phyloP scores from a whole-genome alignment of 176 grass and related monocot species.

The Oryza nivara region DNA sequence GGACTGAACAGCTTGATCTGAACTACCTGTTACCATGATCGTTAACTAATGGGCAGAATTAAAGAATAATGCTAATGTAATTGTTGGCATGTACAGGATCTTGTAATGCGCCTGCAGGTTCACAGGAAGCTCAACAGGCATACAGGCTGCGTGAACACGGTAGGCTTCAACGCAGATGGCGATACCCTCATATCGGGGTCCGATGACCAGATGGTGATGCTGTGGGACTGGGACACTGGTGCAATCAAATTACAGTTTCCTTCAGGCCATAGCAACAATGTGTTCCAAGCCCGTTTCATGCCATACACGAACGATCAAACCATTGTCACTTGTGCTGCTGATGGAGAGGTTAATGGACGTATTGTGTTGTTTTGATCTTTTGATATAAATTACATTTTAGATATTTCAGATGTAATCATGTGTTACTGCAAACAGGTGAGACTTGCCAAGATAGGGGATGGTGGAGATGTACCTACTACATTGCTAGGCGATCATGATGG shows the following conservation, averaged over 20 bases:
- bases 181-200: conserved; percentile 74
- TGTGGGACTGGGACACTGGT: conserved; percentile 81
- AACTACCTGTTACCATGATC: not conserved
- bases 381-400: not conserved
- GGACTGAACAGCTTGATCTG: not conserved
- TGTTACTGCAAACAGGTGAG: conserved; percentile 57
- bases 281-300: conserved; percentile 92
- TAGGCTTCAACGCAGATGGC: conserved; percentile 76
- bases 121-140: conserved; percentile 69
- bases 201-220: conserved; percentile 72
- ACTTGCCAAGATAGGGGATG: conserved; percentile 59
- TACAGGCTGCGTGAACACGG: conserved; percentile 71
- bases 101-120: conserved; percentile 73
- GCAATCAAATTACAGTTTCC: conserved; percentile 66
- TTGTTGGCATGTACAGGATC: conserved; percentile 50
- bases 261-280: conserved; percentile 74
- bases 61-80: conserved; percentile 16
- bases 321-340: conserved; percentile 79
- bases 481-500: conserved; percentile 71
- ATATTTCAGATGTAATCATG: conserved; percentile 8
- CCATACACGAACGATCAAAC: conserved; percentile 67
- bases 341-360: conserved; percentile 69
- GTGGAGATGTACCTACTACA: conserved; percentile 61
- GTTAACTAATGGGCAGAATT: not conserved
- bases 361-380: not conserved